Base-by-base conservation (phyloP, 331 rosid species). In the Cydonia oblonga region DNA sequence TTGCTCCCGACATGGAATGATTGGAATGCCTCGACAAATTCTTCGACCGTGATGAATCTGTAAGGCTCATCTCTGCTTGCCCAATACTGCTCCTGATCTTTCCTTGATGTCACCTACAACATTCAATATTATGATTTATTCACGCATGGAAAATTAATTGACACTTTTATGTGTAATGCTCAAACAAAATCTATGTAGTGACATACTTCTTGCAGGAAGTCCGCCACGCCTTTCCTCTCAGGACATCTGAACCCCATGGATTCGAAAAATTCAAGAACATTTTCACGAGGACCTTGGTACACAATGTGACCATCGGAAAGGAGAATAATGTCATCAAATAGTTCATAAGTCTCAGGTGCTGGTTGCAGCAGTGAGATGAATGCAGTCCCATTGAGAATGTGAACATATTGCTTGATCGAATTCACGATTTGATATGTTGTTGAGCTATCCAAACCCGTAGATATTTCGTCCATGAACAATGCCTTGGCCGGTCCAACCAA, bases 361-460 rank as follows among this genome's bases (percentile, higher is more conserved):
- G 96, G 96, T 77, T 89, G 96, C 33, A 89, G 76, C 19, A 89
- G 83, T n/a, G 96, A 89, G 78, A 89, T 80, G 32, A 80, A 72
- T 1, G 71, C 75, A 1, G 96, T 89, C 67, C 87, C 92, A n/a
- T 89, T 71, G 65, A 87, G 75, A 70, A 89, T 81, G 69, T 89
- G 96, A 30, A 81, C 80, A 26, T 23, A 68, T 51, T 89, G 96
- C 87, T 76, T 83, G 14, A 87, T 63, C 18, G 87, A 87, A 42
- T 89, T 89, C 74, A 89, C 90, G 46, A 89, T 89, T 33, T 87
- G 96, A 32, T 42, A 82, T 9, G 96, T 85, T n/a, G 96, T 89
- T 40, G 96, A 89, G 74, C 96, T 89, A 56, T 89, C 96, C 82
- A 89, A 79, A 42, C 96, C 92, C 20, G 92, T 89, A 0, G 96